Base-by-base conservation (phyloP, 148 eudicot species). In the Pouteria glomerata region DNA sequence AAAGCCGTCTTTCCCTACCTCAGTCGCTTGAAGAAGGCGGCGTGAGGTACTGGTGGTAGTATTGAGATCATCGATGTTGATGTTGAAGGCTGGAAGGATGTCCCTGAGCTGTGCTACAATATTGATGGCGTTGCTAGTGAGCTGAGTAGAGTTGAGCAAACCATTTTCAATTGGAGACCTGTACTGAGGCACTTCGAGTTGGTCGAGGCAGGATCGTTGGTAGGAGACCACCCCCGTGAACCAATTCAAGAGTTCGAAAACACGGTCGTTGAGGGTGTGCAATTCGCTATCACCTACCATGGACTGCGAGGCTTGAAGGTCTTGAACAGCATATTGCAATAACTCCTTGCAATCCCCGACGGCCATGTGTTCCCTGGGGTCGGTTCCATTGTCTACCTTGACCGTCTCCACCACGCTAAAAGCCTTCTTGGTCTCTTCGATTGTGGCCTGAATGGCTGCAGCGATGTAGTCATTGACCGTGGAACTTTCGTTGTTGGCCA, bases 401-500 rank as follows among this genome's bases (percentile, higher is more conserved):
- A 86, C 69, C 1, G 82, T 72, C 14, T 61, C 79, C 0, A 86
- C 68, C 0, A 64, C 76, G 29, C 79, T 68, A 5, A 81, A 57
- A 0, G 85, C 78, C 44, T 63, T 80, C 6, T 61, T 14, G 0
- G 82, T 55, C 72, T 82, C 88, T 0, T 88, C 74, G 10, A 82
- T 42, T 44, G 89, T 81, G 59, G 76, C 39, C 23, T 76, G 51
- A 3, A 82, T 57, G 8, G 88, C 86, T 0, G 87, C 88, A 27
- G 63, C 51, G 48, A 87, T 35, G 53, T 61, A 82, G 48, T 91
- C 93, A 41, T 77, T 77, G 1, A 85, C 85, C 2, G 83, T 81
- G 29, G 87, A 83, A 29, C 79, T 83, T 26, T 78, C 72, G 52
- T 85, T 88, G 42, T 83, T 81, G 1, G 85, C 89, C 8, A 88